Evolutionary conservation across 2,329 filamentous ascomycete species (phyloP).

Genomic region (Penicillium verrucosum): DNA sequence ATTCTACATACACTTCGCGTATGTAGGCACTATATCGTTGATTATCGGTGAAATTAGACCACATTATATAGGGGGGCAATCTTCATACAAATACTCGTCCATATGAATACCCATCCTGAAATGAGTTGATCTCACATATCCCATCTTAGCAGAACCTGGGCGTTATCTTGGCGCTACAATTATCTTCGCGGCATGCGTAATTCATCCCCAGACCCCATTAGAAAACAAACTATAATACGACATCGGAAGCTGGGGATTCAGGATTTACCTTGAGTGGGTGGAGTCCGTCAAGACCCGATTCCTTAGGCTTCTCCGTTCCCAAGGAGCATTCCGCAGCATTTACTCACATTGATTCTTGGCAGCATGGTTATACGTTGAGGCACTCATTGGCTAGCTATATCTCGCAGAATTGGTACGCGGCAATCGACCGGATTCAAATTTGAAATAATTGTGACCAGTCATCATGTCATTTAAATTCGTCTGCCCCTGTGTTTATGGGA

Average conservation of each 20-base stretch:
- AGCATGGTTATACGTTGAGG: neutral
- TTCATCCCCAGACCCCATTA: neutral
- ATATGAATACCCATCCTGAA: neutral
- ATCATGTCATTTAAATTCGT: too few relatives aligned
- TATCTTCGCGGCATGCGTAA: neutral
- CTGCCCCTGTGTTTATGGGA: neutral
- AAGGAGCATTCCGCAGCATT: neutral
- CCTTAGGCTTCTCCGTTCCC: neutral
- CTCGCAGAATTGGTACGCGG: neutral
- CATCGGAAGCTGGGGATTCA: neutral
- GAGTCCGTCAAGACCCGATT: neutral
- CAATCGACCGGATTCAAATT: neutral
- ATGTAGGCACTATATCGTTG: neutral
- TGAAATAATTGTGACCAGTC: neutral
- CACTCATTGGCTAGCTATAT: neutral
- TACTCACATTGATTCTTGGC: constrained; percentile 2
- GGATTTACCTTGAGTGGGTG: neutral
- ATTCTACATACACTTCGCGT: neutral
- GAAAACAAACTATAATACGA: neutral
- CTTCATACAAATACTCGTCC: neutral
- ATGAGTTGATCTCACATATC: constrained; percentile 6
- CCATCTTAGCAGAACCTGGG: neutral
- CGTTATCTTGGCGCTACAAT: constrained; percentile 2
- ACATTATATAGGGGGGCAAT: neutral
- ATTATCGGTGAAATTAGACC: too few relatives aligned